These are phyloP conservation scores for Cercophora newfieldiana DNA, from an alignment of 495 filamentous ascomycete species.

Conservation along the genomic window DNA sequence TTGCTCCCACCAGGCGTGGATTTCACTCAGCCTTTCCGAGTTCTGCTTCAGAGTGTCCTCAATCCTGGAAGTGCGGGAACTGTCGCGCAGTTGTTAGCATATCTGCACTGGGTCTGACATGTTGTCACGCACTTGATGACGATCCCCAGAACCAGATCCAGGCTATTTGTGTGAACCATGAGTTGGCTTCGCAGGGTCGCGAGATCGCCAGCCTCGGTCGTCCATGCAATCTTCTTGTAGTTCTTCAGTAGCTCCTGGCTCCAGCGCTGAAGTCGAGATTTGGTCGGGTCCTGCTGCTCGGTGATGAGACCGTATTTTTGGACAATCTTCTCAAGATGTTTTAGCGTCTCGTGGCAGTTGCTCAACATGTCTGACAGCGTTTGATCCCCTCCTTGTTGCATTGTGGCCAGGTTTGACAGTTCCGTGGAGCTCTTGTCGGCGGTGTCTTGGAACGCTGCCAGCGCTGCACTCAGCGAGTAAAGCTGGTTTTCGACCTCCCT, in stretches of 20 bases:
- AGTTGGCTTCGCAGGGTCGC: constrained; percentile 20
- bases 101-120: no score
- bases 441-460: constrained; percentile 12
- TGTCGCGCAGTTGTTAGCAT: not conserved
- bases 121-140: constrained; percentile 22
- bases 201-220: constrained; percentile 21
- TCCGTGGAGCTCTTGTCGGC: not conserved
- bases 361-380: constrained; percentile 10
- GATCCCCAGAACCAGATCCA: constrained; percentile 19
- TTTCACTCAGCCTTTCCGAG: constrained; percentile 6
- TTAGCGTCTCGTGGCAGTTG: constrained; percentile 19
- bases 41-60: constrained; percentile 1
- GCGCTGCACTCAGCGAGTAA: constrained; percentile 20
- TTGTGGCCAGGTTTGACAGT: not conserved
- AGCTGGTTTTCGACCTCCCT: constrained; percentile 26
- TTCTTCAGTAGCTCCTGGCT: constrained; percentile 16
- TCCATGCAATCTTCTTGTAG: constrained; percentile 25
- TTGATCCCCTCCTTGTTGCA: not conserved
- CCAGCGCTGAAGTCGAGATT: constrained; percentile 18
- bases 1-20: constrained; percentile 2
- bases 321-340: constrained; percentile 23
- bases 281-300: not conserved
- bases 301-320: constrained; percentile 9
- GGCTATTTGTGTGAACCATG: constrained; percentile 22
- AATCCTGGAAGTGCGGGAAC: not conserved